Percentiles rank a stretch among this genome's conserved stretches.
These are phyloP conservation scores for Epichloe aotearoae DNA, from an alignment of 2,329 filamentous ascomycete species.

Conservation along the genomic window DNA sequence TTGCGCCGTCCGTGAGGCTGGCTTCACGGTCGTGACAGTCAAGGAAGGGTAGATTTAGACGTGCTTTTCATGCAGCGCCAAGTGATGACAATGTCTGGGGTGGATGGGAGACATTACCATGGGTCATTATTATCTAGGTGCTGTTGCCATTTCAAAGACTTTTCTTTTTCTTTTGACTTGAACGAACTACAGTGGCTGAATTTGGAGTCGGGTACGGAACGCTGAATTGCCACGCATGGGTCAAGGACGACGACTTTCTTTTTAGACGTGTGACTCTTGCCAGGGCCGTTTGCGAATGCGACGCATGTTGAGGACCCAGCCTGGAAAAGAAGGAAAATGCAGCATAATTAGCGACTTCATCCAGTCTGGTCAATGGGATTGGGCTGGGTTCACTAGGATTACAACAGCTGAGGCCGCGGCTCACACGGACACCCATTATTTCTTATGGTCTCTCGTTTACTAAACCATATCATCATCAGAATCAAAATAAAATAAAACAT, in stretches of 20 bases:
- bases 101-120: background rate
- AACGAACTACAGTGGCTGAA: too few species aligned
- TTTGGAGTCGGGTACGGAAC: too few species aligned
- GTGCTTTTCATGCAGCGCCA: background rate
- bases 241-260: too few species aligned
- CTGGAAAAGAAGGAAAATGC: too few species aligned
- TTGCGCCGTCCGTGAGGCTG: background rate
- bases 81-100: background rate
- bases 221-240: too few species aligned
- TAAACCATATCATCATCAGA: background rate
- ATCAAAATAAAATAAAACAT: background rate
- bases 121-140: background rate
- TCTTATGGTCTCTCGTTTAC: background rate
- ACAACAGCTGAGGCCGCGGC: background rate
- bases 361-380: background rate
- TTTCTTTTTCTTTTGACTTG: too few species aligned
- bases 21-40: background rate
- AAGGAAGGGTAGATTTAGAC: background rate
- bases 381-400: background rate
- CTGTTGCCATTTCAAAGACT: background rate
- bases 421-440: background rate
- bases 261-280: too few species aligned
- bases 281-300: too few species aligned
- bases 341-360: background rate
- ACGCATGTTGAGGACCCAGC: too few species aligned